A percentile compares a stretch with the other conserved stretches of the same genome.
phyloP scores from a whole-genome alignment of 305 asterid species.

The Fraxinus platypoda region DNA sequence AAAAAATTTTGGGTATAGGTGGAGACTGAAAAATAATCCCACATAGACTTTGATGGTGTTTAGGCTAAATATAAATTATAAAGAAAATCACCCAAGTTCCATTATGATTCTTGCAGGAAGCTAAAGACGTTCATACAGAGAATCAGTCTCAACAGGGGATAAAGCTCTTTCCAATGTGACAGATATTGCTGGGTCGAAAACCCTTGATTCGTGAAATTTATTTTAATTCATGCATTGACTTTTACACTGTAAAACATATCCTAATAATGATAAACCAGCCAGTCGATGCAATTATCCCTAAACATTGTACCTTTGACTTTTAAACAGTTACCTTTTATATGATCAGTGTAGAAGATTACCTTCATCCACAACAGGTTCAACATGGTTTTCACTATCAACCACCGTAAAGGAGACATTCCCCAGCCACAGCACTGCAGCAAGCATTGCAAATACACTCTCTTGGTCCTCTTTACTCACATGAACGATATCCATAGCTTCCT shows the following conservation, averaged over 20 bases:
- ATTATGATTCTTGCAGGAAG: not conserved
- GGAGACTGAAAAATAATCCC: not conserved
- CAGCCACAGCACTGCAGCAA: slow-evolving; percentile 95
- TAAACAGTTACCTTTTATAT: slow-evolving; percentile 11
- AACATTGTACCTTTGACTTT: not conserved
- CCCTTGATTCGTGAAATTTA: not conserved
- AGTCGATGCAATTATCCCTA: not conserved
- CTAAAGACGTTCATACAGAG: not conserved
- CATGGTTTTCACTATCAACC: slow-evolving; percentile 83
- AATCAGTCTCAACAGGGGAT: not conserved
- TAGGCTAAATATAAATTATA: not conserved
- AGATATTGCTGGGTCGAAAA: not conserved
- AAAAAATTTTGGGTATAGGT: not conserved
- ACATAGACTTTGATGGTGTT: not conserved
- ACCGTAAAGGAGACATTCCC: slow-evolving; percentile 77
- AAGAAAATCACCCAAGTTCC: not conserved
- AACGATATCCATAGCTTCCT: slow-evolving; percentile 95
- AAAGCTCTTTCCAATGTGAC: not conserved
- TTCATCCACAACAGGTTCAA: slow-evolving; percentile 89
- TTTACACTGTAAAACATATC: not conserved
- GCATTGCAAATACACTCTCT: slow-evolving; percentile 88
- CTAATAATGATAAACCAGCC: not conserved
- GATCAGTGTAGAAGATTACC: slow-evolving; percentile 39
- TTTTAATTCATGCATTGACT: not conserved
- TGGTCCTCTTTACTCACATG: slow-evolving; percentile 87